These are phyloP conservation scores for Lojkania enalia DNA, from an alignment of 2,329 filamentous ascomycete genomes.

Conservation along the genomic window DNA sequence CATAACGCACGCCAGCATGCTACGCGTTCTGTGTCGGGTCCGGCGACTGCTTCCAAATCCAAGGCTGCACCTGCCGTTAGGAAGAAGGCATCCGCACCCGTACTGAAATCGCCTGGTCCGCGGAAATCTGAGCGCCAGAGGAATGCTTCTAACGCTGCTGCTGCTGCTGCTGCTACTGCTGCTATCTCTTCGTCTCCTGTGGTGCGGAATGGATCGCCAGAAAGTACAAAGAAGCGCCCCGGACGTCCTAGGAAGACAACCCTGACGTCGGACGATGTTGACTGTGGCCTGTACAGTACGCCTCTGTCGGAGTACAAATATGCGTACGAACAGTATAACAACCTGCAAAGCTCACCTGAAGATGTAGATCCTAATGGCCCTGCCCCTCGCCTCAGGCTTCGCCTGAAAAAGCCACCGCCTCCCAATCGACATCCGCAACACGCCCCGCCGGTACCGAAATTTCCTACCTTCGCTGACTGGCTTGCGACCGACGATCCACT, in stretches of 20 bases:
- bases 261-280: slow-evolving; percentile 21
- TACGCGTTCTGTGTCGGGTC: slow-evolving; percentile 25
- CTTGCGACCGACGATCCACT: slow-evolving; percentile 56
- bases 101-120: slow-evolving; percentile 21
- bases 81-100: slow-evolving; percentile 29
- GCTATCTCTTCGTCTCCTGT: slow-evolving; percentile 24
- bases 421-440: slow-evolving; percentile 58
- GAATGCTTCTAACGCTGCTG: slow-evolving; percentile 21
- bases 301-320: slow-evolving; percentile 21
- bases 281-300: slow-evolving; percentile 15
- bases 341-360: slow-evolving; percentile 20
- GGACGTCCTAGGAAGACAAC: slow-evolving; percentile 28
- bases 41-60: slow-evolving; percentile 18
- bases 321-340: slow-evolving; percentile 23
- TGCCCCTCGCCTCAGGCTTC: slow-evolving; percentile 50
- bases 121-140: slow-evolving; percentile 42
- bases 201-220: slow-evolving; percentile 19
- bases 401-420: slow-evolving; percentile 55
- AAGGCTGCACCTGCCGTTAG: slow-evolving; percentile 20
- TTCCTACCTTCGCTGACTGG: slow-evolving; percentile 67
- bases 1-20: slow-evolving; percentile 22
- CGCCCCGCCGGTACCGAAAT: slow-evolving; percentile 50
- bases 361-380: slow-evolving; percentile 19
- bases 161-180: slow-evolving; percentile 19
- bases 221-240: slow-evolving; percentile 24